These are phyloP conservation scores for Hippophae tibetana DNA, from an alignment of 306 rosid species.

Conservation along the genomic window DNA sequence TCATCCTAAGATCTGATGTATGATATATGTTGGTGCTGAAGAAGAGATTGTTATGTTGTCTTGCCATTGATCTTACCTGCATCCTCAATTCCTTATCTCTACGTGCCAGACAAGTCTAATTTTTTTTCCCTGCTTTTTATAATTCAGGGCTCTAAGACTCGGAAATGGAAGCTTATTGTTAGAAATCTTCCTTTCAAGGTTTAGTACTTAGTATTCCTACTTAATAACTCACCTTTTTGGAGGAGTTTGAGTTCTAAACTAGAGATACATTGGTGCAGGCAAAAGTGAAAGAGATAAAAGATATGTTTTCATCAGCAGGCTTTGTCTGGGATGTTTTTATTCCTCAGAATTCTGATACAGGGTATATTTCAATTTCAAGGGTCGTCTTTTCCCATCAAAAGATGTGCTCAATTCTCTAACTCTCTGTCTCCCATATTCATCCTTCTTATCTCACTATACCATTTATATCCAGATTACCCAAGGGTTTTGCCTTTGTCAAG, in stretches of 20 bases:
- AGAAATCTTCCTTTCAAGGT: constrained; percentile 97
- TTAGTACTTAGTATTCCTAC: constrained; percentile 11
- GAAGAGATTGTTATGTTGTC: not conserved
- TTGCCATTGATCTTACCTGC: too few relatives aligned
- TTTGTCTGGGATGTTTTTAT: constrained; percentile 84
- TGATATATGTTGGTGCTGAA: too few relatives aligned
- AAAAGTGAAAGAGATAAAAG: constrained; percentile 48
- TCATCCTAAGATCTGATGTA: too few relatives aligned
- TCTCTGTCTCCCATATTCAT: not conserved
- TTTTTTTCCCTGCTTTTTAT: constrained; percentile 13
- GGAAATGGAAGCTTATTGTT: constrained; percentile 82
- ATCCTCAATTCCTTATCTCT: constrained; percentile 1
- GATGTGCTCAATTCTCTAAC: constrained; percentile 1
- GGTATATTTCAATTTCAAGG: constrained; percentile 34
- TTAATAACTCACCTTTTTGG: constrained; percentile 6
- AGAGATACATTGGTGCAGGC: constrained; percentile 48
- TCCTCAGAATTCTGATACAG: constrained; percentile 63
- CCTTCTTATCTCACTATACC: not conserved
- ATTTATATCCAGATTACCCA: constrained; percentile 53
- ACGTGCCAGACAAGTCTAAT: constrained; percentile 16
- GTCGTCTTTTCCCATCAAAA: constrained; percentile 1
- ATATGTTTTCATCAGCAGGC: constrained; percentile 61
- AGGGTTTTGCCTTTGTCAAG: constrained; percentile 91
- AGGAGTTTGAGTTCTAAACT: constrained; percentile 20
- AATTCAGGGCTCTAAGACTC: constrained; percentile 87